These are phyloP conservation scores for Hibiscus trionum DNA, from an alignment of 345 rosid species.

Conservation along the genomic window DNA sequence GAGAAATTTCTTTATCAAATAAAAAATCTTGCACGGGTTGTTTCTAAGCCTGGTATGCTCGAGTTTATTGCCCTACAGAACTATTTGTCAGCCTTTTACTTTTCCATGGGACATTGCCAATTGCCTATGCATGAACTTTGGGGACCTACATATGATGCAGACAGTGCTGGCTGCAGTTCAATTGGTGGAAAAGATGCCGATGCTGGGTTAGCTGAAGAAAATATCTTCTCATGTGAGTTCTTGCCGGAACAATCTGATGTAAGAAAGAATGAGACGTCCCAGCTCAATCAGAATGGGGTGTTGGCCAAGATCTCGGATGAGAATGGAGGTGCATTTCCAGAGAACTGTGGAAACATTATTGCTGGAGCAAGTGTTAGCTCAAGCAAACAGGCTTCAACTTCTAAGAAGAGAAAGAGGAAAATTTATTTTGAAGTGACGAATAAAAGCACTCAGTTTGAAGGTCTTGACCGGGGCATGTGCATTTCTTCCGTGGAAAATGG, in stretches of 20 bases:
- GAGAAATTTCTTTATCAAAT: constrained; percentile 42
- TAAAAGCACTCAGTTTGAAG: constrained; percentile 19
- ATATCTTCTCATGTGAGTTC: not conserved
- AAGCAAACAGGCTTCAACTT: constrained; percentile 16
- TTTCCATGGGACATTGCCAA: constrained; percentile 43
- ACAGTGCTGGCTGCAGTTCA: constrained; percentile 9
- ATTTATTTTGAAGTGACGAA: constrained; percentile 6
- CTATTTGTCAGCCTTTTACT: constrained; percentile 49
- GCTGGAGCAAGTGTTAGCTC: constrained; percentile 15
- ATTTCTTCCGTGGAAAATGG: constrained; percentile 12
- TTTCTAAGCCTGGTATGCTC: constrained; percentile 35
- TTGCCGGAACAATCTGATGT: constrained; percentile 4
- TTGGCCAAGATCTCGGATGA: constrained; percentile 9
- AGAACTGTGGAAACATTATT: constrained; percentile 6
- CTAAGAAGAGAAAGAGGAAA: constrained; percentile 32
- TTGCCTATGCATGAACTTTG: constrained; percentile 41
- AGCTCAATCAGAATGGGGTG: constrained; percentile 16
- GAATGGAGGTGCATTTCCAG: constrained; percentile 1
- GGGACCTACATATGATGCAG: constrained; percentile 22
- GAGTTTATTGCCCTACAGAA: constrained; percentile 38
- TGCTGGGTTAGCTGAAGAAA: not conserved
- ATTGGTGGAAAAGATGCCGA: not conserved
- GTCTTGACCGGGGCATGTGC: constrained; percentile 9
- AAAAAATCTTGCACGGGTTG: constrained; percentile 40
- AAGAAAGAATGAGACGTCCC: constrained; percentile 4